Percentiles rank a stretch among this genome's conserved stretches.
Evolutionary conservation across 306 rosid species (phyloP).

Genomic region (Vigna nakashimae): DNA sequence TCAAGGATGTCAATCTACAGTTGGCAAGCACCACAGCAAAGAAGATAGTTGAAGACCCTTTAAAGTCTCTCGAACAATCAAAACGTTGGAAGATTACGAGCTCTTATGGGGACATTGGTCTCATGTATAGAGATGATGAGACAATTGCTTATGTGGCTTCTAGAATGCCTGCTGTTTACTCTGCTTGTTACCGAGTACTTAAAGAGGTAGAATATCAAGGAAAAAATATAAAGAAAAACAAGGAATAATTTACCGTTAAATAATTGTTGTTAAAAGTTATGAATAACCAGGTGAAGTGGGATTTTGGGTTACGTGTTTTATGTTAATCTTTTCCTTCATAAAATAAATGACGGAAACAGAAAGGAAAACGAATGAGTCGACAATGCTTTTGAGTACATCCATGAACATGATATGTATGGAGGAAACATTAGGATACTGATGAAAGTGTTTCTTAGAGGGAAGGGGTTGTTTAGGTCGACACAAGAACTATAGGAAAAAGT

Average conservation of each 20-base stretch:
- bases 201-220: constrained; percentile 65
- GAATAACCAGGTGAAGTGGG: constrained; percentile 7
- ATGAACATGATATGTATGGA: constrained; percentile 3
- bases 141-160: constrained; percentile 89
- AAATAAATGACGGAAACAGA: constrained; percentile 13
- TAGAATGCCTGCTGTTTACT: constrained; percentile 96
- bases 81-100: constrained; percentile 93
- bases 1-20: constrained; percentile 77
- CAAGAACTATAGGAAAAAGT: neutral
- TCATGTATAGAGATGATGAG: constrained; percentile 73
- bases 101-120: constrained; percentile 89
- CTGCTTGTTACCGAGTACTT: constrained; percentile 89
- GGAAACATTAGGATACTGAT: constrained; percentile 11
- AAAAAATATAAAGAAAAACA: constrained; percentile 7
- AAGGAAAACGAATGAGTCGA: neutral
- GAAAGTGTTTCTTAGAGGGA: constrained; percentile 20
- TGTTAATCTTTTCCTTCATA: constrained; percentile 12
- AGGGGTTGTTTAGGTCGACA: constrained; percentile 29
- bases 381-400: constrained; percentile 10
- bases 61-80: constrained; percentile 69
- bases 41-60: constrained; percentile 86
- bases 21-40: constrained; percentile 62
- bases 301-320: constrained; percentile 11
- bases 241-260: constrained; percentile 18
- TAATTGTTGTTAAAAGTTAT: constrained; percentile 17